These are phyloP conservation scores for Paecilomyces fulvus DNA, from an alignment of 2,329 filamentous ascomycete species.

Conservation along the genomic window DNA sequence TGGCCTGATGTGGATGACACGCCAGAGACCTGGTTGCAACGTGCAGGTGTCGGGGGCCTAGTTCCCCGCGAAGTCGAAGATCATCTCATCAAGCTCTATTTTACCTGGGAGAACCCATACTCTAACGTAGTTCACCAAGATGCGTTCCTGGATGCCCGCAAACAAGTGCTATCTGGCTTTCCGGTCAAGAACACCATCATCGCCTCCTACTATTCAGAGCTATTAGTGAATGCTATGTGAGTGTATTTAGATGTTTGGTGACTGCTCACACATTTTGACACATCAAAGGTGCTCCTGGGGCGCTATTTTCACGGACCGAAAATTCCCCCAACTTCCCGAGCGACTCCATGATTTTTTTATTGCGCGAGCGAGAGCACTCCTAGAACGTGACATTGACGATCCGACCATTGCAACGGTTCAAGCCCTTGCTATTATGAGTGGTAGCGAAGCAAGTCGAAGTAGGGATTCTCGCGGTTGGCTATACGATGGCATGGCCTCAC, in stretches of 20 bases:
- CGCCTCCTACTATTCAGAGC: constrained; percentile 5
- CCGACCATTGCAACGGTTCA: constrained; percentile 35
- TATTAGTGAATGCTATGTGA: constrained; percentile 11
- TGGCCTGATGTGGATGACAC: constrained; percentile 11
- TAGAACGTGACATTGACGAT: constrained; percentile 34
- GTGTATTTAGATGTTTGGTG: not conserved
- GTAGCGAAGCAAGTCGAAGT: constrained; percentile 25
- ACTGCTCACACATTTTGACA: not conserved
- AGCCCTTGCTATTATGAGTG: constrained; percentile 30
- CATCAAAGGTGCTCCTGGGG: constrained; percentile 9
- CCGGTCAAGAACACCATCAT: not conserved
- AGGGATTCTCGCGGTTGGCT: constrained; percentile 33
- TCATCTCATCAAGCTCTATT: constrained; percentile 28
- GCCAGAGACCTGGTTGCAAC: constrained; percentile 1
- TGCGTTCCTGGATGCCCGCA: constrained; percentile 7
- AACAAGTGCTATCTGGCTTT: not conserved
- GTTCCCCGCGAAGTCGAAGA: constrained; percentile 21
- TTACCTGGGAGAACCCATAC: constrained; percentile 31
- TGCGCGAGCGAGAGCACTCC: constrained; percentile 6
- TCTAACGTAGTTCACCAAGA: constrained; percentile 26
- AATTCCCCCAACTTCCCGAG: constrained; percentile 2
- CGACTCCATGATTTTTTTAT: constrained; percentile 8
- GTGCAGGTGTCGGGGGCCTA: constrained; percentile 17
- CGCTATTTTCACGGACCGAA: constrained; percentile 7
- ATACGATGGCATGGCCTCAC: constrained; percentile 28